Conservation (phyloP, 768 basidiomycete species). For the Lentinula edodes region DNA sequence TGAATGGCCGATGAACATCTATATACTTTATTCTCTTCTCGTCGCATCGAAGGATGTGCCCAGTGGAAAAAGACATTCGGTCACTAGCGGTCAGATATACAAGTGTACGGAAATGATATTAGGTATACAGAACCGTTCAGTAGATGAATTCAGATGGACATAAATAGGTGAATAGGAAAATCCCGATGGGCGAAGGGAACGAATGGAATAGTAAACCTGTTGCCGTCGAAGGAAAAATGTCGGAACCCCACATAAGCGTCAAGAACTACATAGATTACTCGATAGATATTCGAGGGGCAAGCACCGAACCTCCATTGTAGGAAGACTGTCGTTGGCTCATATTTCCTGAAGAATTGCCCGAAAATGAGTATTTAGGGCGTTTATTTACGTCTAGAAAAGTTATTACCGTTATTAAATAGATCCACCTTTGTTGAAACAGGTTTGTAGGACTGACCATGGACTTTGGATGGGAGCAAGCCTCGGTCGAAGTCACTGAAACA, state of each 20-base stretch:
- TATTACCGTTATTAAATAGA: slow-evolving; percentile 26
- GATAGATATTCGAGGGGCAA: slow-evolving; percentile 70
- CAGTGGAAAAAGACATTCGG: background rate
- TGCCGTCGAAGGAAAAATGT: background rate
- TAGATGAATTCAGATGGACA: background rate
- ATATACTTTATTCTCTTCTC: too few relatives aligned
- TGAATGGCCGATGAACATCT: too few relatives aligned
- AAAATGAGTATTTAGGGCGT: slow-evolving; percentile 37
- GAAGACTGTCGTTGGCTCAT: slow-evolving; percentile 42
- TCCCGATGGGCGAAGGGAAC: background rate
- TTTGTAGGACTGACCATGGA: slow-evolving; percentile 54
- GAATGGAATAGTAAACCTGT: background rate
- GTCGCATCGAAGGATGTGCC: too few relatives aligned
- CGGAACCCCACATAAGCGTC: background rate
- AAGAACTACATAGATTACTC: slow-evolving; percentile 37
- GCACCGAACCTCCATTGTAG: slow-evolving; percentile 47
- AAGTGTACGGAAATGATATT: background rate
- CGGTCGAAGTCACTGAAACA: slow-evolving; percentile 82
- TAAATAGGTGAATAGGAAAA: background rate
- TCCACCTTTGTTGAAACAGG: slow-evolving; percentile 19
- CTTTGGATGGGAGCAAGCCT: slow-evolving; percentile 71
- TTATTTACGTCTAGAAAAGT: slow-evolving; percentile 39
- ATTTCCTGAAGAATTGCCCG: slow-evolving; percentile 31
- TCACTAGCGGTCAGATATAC: background rate
- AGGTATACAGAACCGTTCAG: slow-evolving; percentile 2